Base-by-base conservation (phyloP, 2,329 filamentous ascomycete species). In the Epichloe aotearoae region DNA sequence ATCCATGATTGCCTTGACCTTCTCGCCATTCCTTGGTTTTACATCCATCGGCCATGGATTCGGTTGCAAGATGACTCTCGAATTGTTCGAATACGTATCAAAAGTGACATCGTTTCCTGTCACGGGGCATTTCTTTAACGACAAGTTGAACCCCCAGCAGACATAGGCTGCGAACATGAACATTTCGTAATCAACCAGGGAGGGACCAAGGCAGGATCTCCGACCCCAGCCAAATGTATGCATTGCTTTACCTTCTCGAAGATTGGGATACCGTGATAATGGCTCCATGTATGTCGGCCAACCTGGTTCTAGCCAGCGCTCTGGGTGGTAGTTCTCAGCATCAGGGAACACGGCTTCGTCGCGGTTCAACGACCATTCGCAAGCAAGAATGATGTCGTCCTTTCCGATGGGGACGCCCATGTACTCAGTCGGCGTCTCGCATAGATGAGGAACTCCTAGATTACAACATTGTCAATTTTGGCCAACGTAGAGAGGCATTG, bases 271-370 rank as follows among this genome's bases (percentile, higher is more conserved):
- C 51, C 74, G 72, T 2, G 74, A 74, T n/a, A 84, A 71, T 0
- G 81, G 81, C 58, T 78, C 79, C 58, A 82, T 76, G 66, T 76
- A 84, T 0, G 80, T 82, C 1, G 81, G 81, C 72, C 75, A 84
- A 19, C 66, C 68, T n/a, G 75, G 64, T 56, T 82, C 75, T 11
- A 85, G 71, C 69, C 77, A 85, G 39, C 81, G 73, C 56, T 82
- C 79, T 0, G 82, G 80, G 30, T 71, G 74, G 65, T 74, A 84
- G 56, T 66, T 72, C n/a, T 44, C 42, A 7, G 42, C 20, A 15
- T 44, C 42, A 5, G 42, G 42, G 30, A 44, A 44, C 42, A 30
- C 26, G 14, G 26, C 23, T 17, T 44, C 23, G 46, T 84, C 79
- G n/a, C 79, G 76, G 57, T 83, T 44, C 14, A 44, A 10, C n/a